Conservation (phyloP, 768 basidiomycete species). For the Podaxis rugospora region DNA sequence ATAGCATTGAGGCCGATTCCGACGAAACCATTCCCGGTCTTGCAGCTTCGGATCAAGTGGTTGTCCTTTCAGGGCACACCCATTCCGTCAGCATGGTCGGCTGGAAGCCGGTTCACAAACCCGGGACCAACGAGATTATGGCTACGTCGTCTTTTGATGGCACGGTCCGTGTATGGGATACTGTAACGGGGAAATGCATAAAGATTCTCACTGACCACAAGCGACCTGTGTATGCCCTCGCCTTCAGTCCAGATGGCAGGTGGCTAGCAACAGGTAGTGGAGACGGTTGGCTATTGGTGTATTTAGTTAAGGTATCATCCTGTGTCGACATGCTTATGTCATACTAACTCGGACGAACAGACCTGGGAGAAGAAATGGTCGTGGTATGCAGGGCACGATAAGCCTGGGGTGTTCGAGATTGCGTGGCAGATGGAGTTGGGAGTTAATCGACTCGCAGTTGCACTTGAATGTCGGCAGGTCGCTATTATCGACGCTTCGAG, state of each 20-base stretch:
- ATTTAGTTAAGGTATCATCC: constrained; percentile 54
- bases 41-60: constrained; percentile 28
- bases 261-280: constrained; percentile 75
- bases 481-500: constrained; percentile 51
- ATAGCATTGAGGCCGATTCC: constrained; percentile 30
- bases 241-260: constrained; percentile 71
- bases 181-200: constrained; percentile 70
- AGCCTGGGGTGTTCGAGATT: constrained; percentile 70
- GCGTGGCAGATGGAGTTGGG: constrained; percentile 59
- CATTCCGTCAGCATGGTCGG: constrained; percentile 60
- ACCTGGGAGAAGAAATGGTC: constrained; percentile 53
- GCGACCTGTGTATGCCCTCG: constrained; percentile 65
- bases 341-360: constrained; percentile 21
- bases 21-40: constrained; percentile 40
- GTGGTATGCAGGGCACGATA: constrained; percentile 55
- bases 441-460: constrained; percentile 62
- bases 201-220: constrained; percentile 69
- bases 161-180: constrained; percentile 82
- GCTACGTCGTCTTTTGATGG: constrained; percentile 81
- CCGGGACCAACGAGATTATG: constrained; percentile 53
- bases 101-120: constrained; percentile 59
- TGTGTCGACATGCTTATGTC: constrained; percentile 5
- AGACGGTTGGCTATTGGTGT: constrained; percentile 74
- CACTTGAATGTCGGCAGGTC: constrained; percentile 64
- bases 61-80: constrained; percentile 59